Conservation (phyloP, 1,284 basidiomycete genomes). For the Ceratobasidium sp. region DNA sequence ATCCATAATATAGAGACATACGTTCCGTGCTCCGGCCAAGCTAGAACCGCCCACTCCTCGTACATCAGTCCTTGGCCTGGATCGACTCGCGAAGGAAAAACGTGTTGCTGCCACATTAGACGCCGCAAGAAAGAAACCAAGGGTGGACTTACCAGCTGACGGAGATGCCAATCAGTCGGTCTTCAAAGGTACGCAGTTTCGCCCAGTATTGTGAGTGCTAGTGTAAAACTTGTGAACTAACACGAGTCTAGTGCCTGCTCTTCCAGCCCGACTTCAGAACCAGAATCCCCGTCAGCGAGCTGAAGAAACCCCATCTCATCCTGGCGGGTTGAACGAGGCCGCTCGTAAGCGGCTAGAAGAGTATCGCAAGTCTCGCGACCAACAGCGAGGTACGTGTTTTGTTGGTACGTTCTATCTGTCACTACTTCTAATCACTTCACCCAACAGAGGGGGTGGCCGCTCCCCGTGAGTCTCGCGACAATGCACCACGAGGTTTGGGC, state of each 20-base stretch:
- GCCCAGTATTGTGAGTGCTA: not conserved
- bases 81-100: conserved; percentile 88
- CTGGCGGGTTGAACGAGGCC: conserved; percentile 82
- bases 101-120: conserved; percentile 64
- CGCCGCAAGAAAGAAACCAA: conserved; percentile 71
- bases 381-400: conserved; percentile 65
- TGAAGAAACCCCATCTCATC: conserved; percentile 94
- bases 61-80: conserved; percentile 83
- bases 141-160: conserved; percentile 63
- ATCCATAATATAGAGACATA: conserved; percentile 66
- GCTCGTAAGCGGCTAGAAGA: conserved; percentile 81
- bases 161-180: conserved; percentile 64
- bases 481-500: conserved; percentile 72
- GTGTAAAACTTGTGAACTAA: not conserved
- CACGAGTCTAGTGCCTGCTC: conserved; percentile 69
- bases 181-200: conserved; percentile 77
- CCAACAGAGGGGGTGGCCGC: conserved; percentile 70
- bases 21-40: conserved; percentile 77
- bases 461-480: conserved; percentile 62
- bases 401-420: conserved; percentile 39
- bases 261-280: conserved; percentile 67
- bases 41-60: conserved; percentile 78
- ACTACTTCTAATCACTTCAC: not conserved
- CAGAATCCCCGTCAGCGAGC: conserved; percentile 74
- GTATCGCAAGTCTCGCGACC: conserved; percentile 73